Evolutionary conservation across 306 rosid species (phyloP), one percentile per base, ranked within the genome.

Genomic region (Senna siamea): DNA sequence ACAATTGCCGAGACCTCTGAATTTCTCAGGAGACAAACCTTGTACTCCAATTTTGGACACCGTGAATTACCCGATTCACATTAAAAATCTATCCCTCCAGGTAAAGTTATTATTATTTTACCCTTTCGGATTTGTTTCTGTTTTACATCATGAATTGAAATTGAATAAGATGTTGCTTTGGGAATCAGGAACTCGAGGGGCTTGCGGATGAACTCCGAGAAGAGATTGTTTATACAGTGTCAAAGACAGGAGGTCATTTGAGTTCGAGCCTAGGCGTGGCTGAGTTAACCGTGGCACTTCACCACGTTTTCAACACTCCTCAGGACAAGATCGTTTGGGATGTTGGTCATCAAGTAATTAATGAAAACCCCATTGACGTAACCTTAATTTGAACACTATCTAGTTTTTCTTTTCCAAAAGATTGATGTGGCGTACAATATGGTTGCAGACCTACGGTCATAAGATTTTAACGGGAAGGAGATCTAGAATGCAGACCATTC

Each of bases 391-490:
- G n/a, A n/a, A n/a, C n/a, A n/a, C n/a, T n/a, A n/a, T n/a, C n/a
- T n/a, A n/a, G n/a, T n/a, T n/a, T n/a, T n/a, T n/a, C n/a, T n/a
- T n/a, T n/a, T n/a, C n/a, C n/a, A n/a, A n/a, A n/a, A n/a, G n/a
- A n/a, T n/a, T n/a, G n/a, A n/a, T n/a, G n/a, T n/a, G n/a, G n/a
- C n/a, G n/a, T n/a, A n/a, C n/a, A n/a, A n/a, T n/a, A n/a, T n/a
- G n/a, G n/a, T n/a, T 34, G 56, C 82, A 89, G 94, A 69, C 95
- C 37, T 89, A 89, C 52, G 86, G 74, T 2, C 96, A 89, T 41
- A 89, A 89, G 81, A 89, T 89, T 46, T 75, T 89, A 26, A 89
- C 96, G 0, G 90, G 96, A 20, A 82, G 96, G 70, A 85, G 96
- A 70, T 82, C 88, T 4, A 87, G 74, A 66, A 87, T 89, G 92